phyloP scores from a whole-genome alignment of 2,329 filamentous ascomycete genomes.

The Myriosclerotinia scirpicola region DNA sequence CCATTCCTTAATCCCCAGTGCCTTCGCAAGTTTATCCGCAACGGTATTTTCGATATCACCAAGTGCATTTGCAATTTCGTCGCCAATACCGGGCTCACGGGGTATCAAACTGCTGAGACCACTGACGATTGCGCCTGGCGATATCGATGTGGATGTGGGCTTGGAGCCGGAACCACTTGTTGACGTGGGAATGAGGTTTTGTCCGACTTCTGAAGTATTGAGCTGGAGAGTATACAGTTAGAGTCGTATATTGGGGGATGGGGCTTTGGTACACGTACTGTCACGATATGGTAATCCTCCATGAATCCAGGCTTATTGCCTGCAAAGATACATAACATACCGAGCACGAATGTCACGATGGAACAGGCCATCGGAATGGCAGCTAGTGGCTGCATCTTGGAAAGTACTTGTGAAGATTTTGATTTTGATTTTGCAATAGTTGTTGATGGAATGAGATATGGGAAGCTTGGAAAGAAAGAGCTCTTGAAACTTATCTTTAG shows the following conservation, averaged over 20 bases:
- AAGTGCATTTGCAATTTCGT: conserved; percentile 40
- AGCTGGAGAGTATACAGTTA: conserved; percentile 43
- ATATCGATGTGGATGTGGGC: conserved; percentile 36
- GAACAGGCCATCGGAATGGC: conserved; percentile 52
- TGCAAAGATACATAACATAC: conserved; percentile 61
- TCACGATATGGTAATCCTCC: conserved; percentile 57
- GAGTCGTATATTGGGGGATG: neutral
- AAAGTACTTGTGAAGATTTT: neutral
- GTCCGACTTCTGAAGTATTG: conserved; percentile 57
- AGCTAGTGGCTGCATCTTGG: conserved; percentile 47
- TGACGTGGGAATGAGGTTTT: conserved; percentile 36
- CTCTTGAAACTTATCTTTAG: neutral
- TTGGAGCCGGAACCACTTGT: conserved; percentile 30
- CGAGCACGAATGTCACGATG: conserved; percentile 56
- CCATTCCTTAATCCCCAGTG: conserved; percentile 58
- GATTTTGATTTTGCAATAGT: conserved; percentile 1
- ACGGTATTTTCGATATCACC: conserved; percentile 39
- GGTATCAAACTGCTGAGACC: conserved; percentile 40
- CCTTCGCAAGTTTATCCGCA: conserved; percentile 45
- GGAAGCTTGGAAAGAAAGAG: neutral
- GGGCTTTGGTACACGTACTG: conserved; percentile 43
- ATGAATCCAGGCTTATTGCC: conserved; percentile 57
- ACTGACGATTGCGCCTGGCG: neutral
- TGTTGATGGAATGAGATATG: neutral
- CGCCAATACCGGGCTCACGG: conserved; percentile 40